These are phyloP conservation scores for Cyberlindnera meyerae DNA, from an alignment of 805 yeast species.

Conservation along the genomic window DNA sequence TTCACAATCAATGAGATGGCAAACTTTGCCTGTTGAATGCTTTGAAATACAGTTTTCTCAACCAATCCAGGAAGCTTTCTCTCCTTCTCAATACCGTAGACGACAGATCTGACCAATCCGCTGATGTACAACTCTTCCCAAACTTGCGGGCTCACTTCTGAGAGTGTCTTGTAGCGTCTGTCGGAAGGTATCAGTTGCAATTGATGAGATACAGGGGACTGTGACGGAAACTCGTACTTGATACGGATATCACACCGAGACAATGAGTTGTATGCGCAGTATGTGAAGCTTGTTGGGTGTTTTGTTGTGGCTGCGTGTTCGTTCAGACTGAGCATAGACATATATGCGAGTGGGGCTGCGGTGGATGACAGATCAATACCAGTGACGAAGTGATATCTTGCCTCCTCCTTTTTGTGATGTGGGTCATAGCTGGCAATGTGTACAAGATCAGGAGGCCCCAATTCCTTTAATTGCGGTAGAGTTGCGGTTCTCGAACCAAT, in stretches of 20 bases:
- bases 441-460: conserved; percentile 75
- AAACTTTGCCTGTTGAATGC: conserved; percentile 7
- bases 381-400: conserved; percentile 44
- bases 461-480: conserved; percentile 37
- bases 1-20: conserved; percentile 14
- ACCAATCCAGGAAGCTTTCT: conserved; percentile 56
- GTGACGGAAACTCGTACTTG: conserved; percentile 51
- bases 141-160: conserved; percentile 31
- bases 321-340: conserved; percentile 33
- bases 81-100: conserved; percentile 49
- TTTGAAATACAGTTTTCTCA: conserved; percentile 38
- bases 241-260: conserved; percentile 66
- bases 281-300: conserved; percentile 37
- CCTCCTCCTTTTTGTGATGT: conserved; percentile 36
- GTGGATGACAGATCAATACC: conserved; percentile 44
- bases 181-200: conserved; percentile 31
- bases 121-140: conserved; percentile 66
- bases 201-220: conserved; percentile 29
- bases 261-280: conserved; percentile 71
- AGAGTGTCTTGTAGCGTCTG: conserved; percentile 27
- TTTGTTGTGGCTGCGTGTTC: conserved; percentile 18
- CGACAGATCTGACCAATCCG: conserved; percentile 47
- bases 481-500: conserved; percentile 43
- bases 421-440: conserved; percentile 36
- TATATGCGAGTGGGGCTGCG: conserved; percentile 43